phyloP scores from a whole-genome alignment of 208 protist species.

The Leishmania turanica region DNA sequence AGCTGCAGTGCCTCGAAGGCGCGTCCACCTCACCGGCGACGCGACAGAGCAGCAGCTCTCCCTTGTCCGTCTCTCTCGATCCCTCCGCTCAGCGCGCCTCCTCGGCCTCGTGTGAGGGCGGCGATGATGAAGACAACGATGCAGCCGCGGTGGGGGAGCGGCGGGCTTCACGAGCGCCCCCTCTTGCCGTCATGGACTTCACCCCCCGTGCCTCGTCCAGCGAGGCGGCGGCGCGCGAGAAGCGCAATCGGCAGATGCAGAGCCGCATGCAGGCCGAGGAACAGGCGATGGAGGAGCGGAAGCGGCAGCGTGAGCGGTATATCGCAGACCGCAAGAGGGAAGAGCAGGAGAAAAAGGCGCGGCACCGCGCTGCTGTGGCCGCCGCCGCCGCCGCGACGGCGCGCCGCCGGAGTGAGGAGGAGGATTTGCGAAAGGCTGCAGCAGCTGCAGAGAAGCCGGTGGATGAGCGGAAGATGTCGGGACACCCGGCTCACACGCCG shows the following conservation, averaged over 20 bases:
- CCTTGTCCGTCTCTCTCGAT: constrained; percentile 10
- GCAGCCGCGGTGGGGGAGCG: neutral
- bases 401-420: constrained; percentile 25
- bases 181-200: constrained; percentile 48
- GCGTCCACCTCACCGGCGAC: neutral
- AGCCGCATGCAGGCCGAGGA: constrained; percentile 50
- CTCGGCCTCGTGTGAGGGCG: neutral
- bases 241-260: constrained; percentile 43
- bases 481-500: constrained; percentile 62
- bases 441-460: constrained; percentile 23
- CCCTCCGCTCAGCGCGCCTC: neutral
- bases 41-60: constrained; percentile 5
- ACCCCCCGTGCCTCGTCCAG: constrained; percentile 30
- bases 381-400: constrained; percentile 8
- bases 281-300: constrained; percentile 37
- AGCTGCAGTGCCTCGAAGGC: constrained; percentile 48
- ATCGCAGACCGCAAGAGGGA: constrained; percentile 16
- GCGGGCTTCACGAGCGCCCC: neutral
- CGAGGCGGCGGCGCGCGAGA: constrained; percentile 35
- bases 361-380: constrained; percentile 6
- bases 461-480: constrained; percentile 39
- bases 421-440: constrained; percentile 20
- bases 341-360: constrained; percentile 22
- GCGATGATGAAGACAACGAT: neutral
- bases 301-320: constrained; percentile 34